A percentile compares a stretch with the other conserved stretches of the same genome.
Evolutionary conservation across 192 early-diverging fungal genomes (phyloP).

Genomic region (Entophlyctis helioformis): DNA sequence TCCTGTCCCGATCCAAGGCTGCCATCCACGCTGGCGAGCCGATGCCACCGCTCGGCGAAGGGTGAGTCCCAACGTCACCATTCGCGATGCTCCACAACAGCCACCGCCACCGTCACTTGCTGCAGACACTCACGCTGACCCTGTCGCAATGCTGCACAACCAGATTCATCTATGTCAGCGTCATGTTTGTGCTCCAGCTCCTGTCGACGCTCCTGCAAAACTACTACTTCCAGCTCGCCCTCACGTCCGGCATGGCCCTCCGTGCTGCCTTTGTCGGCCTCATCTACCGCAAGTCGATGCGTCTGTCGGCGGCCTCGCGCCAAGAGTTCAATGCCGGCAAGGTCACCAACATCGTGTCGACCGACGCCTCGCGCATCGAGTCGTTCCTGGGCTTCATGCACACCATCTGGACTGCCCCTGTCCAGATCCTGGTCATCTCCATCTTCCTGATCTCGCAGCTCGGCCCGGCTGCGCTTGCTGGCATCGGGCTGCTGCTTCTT

Average conservation of each 20-base stretch:
- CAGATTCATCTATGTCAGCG: no score
- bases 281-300: slow-evolving; percentile 50
- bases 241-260: slow-evolving; percentile 24
- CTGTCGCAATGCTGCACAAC: no score
- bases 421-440: slow-evolving; percentile 26
- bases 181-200: slow-evolving; percentile 1
- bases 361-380: slow-evolving; percentile 53
- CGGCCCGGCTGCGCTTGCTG: slow-evolving; percentile 21
- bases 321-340: slow-evolving; percentile 48
- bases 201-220: slow-evolving; percentile 14
- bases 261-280: slow-evolving; percentile 34
- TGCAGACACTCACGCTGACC: no score
- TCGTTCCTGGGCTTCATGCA: slow-evolving; percentile 21
- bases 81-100: no score
- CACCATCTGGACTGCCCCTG: slow-evolving; percentile 27
- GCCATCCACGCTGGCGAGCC: no score
- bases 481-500: slow-evolving; percentile 16
- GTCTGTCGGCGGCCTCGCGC: slow-evolving; percentile 33
- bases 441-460: slow-evolving; percentile 25
- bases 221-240: slow-evolving; percentile 24
- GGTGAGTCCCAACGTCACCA: no score
- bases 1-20: no score
- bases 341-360: slow-evolving; percentile 50
- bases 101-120: no score
- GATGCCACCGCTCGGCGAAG: no score